Percentiles rank a stretch among this genome's conserved stretches.
Evolutionary conservation across 164 flowering plant genomes (phyloP).

Genomic region (Piper betle): DNA sequence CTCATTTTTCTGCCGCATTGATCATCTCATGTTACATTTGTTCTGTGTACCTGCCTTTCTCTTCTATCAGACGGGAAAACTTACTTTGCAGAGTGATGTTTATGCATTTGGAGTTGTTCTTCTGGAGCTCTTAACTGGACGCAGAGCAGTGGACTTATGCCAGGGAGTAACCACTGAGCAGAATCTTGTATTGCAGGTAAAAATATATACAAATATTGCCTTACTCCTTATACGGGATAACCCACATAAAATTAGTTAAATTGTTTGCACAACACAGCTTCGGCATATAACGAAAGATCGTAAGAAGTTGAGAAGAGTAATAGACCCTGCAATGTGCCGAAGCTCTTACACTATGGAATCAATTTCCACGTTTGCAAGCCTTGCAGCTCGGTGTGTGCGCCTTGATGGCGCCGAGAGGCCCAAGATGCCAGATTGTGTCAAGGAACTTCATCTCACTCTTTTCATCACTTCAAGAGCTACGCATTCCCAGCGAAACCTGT

Average conservation of each 20-base stretch:
- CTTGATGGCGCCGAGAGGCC: constrained; percentile 78
- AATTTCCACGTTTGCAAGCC: constrained; percentile 65
- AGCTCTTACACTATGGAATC: constrained; percentile 74
- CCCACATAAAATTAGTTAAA: neutral
- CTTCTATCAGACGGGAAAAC: constrained; percentile 81
- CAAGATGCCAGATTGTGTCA: constrained; percentile 66
- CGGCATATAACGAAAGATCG: constrained; percentile 62
- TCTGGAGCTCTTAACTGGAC: constrained; percentile 90
- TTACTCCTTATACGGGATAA: too few relatives aligned
- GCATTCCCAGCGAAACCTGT: neutral
- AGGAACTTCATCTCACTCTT: constrained; percentile 56
- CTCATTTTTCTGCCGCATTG: neutral
- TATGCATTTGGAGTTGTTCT: constrained; percentile 98
- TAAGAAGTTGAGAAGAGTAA: constrained; percentile 68
- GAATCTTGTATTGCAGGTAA: constrained; percentile 79
- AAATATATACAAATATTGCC: too few relatives aligned
- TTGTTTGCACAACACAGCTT: constrained; percentile 36
- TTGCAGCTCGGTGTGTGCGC: constrained; percentile 89
- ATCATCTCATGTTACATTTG: neutral
- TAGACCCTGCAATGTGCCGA: constrained; percentile 67
- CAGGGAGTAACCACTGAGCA: constrained; percentile 70
- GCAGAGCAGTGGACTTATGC: constrained; percentile 75
- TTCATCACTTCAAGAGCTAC: constrained; percentile 50
- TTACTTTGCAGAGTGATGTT: constrained; percentile 88
- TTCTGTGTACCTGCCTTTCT: neutral